Evolutionary conservation across 1,139 yeast genomes (phyloP).

Genomic region (Petasospora rhodanensis): DNA sequence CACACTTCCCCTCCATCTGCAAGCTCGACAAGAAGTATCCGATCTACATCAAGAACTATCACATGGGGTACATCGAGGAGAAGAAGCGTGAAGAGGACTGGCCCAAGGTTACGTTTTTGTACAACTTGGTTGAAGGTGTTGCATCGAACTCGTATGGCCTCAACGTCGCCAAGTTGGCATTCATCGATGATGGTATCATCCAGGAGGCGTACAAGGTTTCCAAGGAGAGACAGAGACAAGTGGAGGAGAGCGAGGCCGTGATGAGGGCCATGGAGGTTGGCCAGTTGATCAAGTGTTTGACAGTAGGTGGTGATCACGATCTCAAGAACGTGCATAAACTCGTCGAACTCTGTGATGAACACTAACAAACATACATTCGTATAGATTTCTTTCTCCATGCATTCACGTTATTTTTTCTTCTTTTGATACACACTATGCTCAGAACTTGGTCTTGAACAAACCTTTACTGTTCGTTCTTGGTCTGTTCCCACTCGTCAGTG

Average conservation of each 20-base stretch:
- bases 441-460: slow-evolving; percentile 35
- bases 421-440: not conserved
- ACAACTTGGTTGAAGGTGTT: slow-evolving; percentile 54
- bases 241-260: slow-evolving; percentile 12
- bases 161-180: slow-evolving; percentile 73
- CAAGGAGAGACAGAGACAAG: slow-evolving; percentile 34
- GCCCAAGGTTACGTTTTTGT: slow-evolving; percentile 51
- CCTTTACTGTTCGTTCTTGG: slow-evolving; percentile 35
- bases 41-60: slow-evolving; percentile 49
- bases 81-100: slow-evolving; percentile 31
- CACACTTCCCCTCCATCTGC: slow-evolving; percentile 79
- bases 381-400: not conserved
- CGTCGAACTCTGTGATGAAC: slow-evolving; percentile 4
- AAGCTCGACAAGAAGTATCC: slow-evolving; percentile 42
- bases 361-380: not conserved
- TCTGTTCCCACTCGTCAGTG: slow-evolving; percentile 42
- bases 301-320: slow-evolving; percentile 1
- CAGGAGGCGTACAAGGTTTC: slow-evolving; percentile 46
- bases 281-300: not conserved
- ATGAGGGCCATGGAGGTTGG: not conserved
- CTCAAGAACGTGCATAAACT: slow-evolving; percentile 7
- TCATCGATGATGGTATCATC: slow-evolving; percentile 48
- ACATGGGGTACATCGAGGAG: slow-evolving; percentile 67
- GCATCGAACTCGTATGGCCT: slow-evolving; percentile 70
- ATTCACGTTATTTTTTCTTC: not conserved